phyloP scores from a whole-genome alignment of 257 asterid species.

The Echites panduratus region DNA sequence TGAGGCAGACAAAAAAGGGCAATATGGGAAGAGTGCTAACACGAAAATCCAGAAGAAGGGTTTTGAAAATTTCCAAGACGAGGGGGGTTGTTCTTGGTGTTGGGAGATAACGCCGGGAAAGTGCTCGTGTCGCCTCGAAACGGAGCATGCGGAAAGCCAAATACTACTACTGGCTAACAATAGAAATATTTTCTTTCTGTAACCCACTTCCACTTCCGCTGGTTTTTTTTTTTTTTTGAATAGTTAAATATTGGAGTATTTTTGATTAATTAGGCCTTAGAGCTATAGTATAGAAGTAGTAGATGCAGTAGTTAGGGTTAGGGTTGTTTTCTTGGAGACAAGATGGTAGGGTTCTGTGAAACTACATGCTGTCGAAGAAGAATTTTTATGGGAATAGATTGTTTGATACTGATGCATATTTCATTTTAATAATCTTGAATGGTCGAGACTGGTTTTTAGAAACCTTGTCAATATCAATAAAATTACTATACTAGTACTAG shows the following conservation, averaged over 20 bases:
- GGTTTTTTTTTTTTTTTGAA: too few species aligned
- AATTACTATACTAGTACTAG: too few species aligned
- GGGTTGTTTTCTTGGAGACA: slow-evolving; percentile 25
- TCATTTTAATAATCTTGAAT: slow-evolving; percentile 1
- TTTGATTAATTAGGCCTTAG: too few species aligned
- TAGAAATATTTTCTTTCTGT: slow-evolving; percentile 2
- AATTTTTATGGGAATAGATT: slow-evolving; percentile 15
- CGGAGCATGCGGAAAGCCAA: slow-evolving; percentile 18
- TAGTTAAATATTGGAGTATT: too few species aligned
- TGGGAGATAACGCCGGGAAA: slow-evolving; percentile 74
- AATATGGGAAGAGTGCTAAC: slow-evolving; percentile 22
- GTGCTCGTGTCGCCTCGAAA: slow-evolving; percentile 85
- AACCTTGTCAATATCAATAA: neutral
- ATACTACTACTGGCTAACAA: neutral
- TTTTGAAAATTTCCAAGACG: slow-evolving; percentile 34
- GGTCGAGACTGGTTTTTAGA: slow-evolving; percentile 4
- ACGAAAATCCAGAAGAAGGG: slow-evolving; percentile 30
- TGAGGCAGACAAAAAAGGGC: slow-evolving; percentile 33
- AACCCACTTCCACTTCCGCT: slow-evolving; percentile 13
- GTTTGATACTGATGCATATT: slow-evolving; percentile 7
- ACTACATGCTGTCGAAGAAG: slow-evolving; percentile 11
- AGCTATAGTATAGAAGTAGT: too few species aligned
- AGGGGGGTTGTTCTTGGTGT: slow-evolving; percentile 15
- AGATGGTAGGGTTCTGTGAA: slow-evolving; percentile 19
- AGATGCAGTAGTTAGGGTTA: slow-evolving; percentile 5